These are phyloP conservation scores for Rhytidhysteron rufulum DNA, from an alignment of 2,329 filamentous ascomycete species.

Conservation along the genomic window DNA sequence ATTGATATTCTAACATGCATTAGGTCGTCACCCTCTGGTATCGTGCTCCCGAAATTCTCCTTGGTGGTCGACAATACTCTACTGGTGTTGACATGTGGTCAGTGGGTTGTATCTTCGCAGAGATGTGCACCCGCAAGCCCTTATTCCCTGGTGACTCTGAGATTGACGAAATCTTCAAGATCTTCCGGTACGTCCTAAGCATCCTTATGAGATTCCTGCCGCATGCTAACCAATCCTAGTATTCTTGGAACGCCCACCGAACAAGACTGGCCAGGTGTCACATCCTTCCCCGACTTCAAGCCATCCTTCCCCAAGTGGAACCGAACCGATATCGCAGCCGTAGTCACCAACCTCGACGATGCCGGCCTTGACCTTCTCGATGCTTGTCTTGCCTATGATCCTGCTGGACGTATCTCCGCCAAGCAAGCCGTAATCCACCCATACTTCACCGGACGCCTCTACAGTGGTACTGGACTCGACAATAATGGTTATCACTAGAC, in stretches of 20 bases:
- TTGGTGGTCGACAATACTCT: slow-evolving; percentile 87
- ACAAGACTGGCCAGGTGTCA: slow-evolving; percentile 81
- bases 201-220: neutral
- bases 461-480: slow-evolving; percentile 25
- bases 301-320: slow-evolving; percentile 88
- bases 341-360: slow-evolving; percentile 72
- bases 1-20: slow-evolving; percentile 10
- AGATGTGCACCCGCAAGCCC: slow-evolving; percentile 93
- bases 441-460: slow-evolving; percentile 62
- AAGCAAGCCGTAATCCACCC: slow-evolving; percentile 82
- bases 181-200: slow-evolving; percentile 66
- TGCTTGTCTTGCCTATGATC: slow-evolving; percentile 78
- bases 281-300: slow-evolving; percentile 94
- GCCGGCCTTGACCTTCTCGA: slow-evolving; percentile 65
- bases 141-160: slow-evolving; percentile 90
- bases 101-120: slow-evolving; percentile 88
- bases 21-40: slow-evolving; percentile 92
- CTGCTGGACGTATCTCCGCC: slow-evolving; percentile 79
- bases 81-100: slow-evolving; percentile 97
- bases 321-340: slow-evolving; percentile 60
- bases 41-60: slow-evolving; percentile 81
- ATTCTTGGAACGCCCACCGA: slow-evolving; percentile 81
- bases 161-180: slow-evolving; percentile 94
- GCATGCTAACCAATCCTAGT: slow-evolving; percentile 15
- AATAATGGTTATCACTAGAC: slow-evolving; percentile 29